These are phyloP conservation scores for Microbotryomycetes sp. DNA, from an alignment of 1,284 basidiomycete genomes.

Conservation along the genomic window DNA sequence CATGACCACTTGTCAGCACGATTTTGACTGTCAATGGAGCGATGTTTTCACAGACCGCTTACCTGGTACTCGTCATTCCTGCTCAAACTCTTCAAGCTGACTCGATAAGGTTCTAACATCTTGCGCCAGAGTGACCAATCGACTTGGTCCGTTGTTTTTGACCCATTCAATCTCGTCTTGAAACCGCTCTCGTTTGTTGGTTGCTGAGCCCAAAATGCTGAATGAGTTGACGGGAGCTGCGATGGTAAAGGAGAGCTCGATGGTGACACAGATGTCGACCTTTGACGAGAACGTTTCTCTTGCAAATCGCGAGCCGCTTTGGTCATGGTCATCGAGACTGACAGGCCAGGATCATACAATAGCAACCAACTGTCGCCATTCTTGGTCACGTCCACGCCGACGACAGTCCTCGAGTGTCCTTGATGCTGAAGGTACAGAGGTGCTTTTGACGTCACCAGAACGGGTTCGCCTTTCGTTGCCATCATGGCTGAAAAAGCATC, in stretches of 20 bases:
- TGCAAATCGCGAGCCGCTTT: background rate
- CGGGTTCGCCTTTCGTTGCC: slow-evolving; percentile 6
- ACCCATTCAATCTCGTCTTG: background rate
- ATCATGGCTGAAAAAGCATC: slow-evolving; percentile 22
- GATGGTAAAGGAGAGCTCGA: background rate
- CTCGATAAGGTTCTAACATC: slow-evolving; percentile 30
- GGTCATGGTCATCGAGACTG: background rate
- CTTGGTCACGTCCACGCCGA: slow-evolving; percentile 34
- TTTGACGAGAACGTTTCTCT: background rate
- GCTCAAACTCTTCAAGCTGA: slow-evolving; percentile 32
- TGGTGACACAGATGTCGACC: background rate
- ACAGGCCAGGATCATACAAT: slow-evolving; percentile 38
- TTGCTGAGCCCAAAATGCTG: background rate
- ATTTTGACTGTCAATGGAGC: too few species aligned
- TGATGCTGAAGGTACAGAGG: slow-evolving; percentile 39
- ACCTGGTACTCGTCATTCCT: slow-evolving; percentile 37
- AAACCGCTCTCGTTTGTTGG: background rate
- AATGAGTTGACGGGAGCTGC: too few species aligned
- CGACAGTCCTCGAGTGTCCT: slow-evolving; percentile 37
- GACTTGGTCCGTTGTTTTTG: background rate
- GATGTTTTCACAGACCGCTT: too few species aligned
- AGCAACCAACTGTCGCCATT: slow-evolving; percentile 29
- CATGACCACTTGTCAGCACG: too few species aligned
- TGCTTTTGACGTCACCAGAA: slow-evolving; percentile 11
- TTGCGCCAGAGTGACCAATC: slow-evolving; percentile 9